Base-by-base conservation (phyloP, 148 eudicot genomes). In the Cornus kousa region DNA sequence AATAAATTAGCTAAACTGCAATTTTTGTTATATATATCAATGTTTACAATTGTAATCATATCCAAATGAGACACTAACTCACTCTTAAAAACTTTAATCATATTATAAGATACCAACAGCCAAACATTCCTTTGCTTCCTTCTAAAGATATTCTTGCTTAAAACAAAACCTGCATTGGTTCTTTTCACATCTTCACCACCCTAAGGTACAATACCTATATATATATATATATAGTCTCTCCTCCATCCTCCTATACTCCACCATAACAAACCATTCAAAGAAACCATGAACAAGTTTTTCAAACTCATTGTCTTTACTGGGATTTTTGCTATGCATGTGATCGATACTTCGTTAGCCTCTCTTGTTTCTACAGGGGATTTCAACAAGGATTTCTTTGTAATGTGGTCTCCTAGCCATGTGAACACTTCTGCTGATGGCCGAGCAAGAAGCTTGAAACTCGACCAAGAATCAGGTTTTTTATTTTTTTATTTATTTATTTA, bases 351-450 rank as follows among this genome's bases (percentile, higher is more conserved):
- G 3, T 69, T 75, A 2, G 95, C 91, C 35, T 84, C 93, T 7
- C 87, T 89, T 11, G 89, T 92, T 80, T 91, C 98, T 13, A 87
- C 97, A 0, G 92, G 97, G 40, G 87, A 88, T 75, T 94, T 87
- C 80, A 87, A 92, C 81, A 90, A 86, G 69, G 97, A 94, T 86
- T 94, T 94, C 90, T 85, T 80, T 70, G 81, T 91, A 28, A 80
- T 87, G 69, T 94, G 97, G 97, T 90, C 95, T 50, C 92, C 97
- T 67, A 87, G 68, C 66, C 92, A 94, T 81, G 89, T 94, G 13
- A 94, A 89, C 70, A 94, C 97, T 77, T 94, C 98, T 40, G 79
- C 70, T 22, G 97, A 92, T 84, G 97, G 97, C 77, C 76, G 23
- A 81, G 33, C 78, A 60, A 87, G 93, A 84, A 89, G 83, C 81